These are phyloP conservation scores for Scolecobasidium constrictum DNA, from an alignment of 2,329 filamentous ascomycete genomes.

Conservation along the genomic window DNA sequence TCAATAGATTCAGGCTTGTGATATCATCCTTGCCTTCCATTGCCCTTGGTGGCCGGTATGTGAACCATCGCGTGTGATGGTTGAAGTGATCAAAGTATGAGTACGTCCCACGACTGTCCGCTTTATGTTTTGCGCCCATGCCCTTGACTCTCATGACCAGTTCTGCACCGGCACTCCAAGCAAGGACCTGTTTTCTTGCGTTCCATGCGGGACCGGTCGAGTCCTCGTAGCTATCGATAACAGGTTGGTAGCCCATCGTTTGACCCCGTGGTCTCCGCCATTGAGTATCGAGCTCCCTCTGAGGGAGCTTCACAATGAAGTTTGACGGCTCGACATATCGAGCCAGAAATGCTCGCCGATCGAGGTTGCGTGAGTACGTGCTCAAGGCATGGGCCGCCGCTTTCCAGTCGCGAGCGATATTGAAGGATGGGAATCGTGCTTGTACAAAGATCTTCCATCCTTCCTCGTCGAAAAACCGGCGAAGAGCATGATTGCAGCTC, in stretches of 20 bases:
- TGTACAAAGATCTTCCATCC: slow-evolving; percentile 40
- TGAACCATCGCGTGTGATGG: slow-evolving; percentile 34
- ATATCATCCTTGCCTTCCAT: slow-evolving; percentile 48
- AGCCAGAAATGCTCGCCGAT: slow-evolving; percentile 44
- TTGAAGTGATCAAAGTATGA: slow-evolving; percentile 20
- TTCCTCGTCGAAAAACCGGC: slow-evolving; percentile 34
- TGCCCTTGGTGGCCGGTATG: slow-evolving; percentile 40
- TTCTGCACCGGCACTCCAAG: slow-evolving; percentile 50
- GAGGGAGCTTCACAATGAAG: slow-evolving; percentile 22
- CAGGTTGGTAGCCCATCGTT: slow-evolving; percentile 50
- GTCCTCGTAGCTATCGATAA: slow-evolving; percentile 47
- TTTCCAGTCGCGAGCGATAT: slow-evolving; percentile 22
- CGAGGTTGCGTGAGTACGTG: slow-evolving; percentile 46
- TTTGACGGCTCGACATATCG: slow-evolving; percentile 37
- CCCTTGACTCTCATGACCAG: slow-evolving; percentile 40
- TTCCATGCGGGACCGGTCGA: slow-evolving; percentile 31
- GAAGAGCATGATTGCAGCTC: slow-evolving; percentile 33
- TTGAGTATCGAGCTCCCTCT: slow-evolving; percentile 17
- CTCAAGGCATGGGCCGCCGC: slow-evolving; percentile 44
- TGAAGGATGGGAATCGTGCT: slow-evolving; percentile 32
- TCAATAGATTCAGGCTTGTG: slow-evolving; percentile 43
- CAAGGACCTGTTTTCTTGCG: slow-evolving; percentile 44
- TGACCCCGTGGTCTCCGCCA: slow-evolving; percentile 27
- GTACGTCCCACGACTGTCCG: slow-evolving; percentile 15
- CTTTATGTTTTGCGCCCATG: slow-evolving; percentile 22